phyloP scores from a whole-genome alignment of 1,284 basidiomycete species.

The Ganoderma sp. region DNA sequence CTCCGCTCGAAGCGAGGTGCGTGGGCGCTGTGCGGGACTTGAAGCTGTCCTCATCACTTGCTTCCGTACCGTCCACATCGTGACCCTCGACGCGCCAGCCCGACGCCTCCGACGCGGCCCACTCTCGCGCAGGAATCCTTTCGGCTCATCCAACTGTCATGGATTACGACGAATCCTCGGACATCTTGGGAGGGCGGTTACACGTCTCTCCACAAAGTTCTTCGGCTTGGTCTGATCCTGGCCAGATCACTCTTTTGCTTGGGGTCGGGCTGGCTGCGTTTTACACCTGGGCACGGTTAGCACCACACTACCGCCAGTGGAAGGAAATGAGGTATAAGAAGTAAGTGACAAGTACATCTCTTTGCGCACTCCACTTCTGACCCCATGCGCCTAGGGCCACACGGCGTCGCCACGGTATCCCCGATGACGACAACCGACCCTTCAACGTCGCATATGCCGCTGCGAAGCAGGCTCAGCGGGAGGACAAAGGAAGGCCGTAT shows the following conservation, averaged over 20 bases:
- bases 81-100: conserved; percentile 36
- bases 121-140: conserved; percentile 10
- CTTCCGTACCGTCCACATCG: conserved; percentile 28
- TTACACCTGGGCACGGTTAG: conserved; percentile 33
- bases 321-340: conserved; percentile 63
- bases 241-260: conserved; percentile 35
- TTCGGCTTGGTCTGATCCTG: conserved; percentile 41
- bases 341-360: conserved; percentile 46
- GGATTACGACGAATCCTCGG: conserved; percentile 51
- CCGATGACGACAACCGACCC: conserved; percentile 77
- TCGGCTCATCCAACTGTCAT: conserved; percentile 16
- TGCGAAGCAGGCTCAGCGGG: conserved; percentile 52
- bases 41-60: conserved; percentile 13
- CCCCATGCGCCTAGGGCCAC: conserved; percentile 48
- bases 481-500: conserved; percentile 14
- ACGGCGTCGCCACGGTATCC: conserved; percentile 78
- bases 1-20: conserved; percentile 35
- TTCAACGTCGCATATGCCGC: conserved; percentile 85
- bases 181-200: conserved; percentile 68
- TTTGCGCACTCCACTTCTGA: conserved; percentile 16
- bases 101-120: conserved; percentile 46
- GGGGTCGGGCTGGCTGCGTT: conserved; percentile 25
- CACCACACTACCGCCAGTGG: conserved; percentile 47
- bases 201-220: conserved; percentile 46
- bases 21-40: conserved; percentile 21